A percentile compares a stretch with the other conserved stretches of the same genome.
phyloP scores from a whole-genome alignment of 495 filamentous ascomycete genomes.

The Neurospora sp. region DNA sequence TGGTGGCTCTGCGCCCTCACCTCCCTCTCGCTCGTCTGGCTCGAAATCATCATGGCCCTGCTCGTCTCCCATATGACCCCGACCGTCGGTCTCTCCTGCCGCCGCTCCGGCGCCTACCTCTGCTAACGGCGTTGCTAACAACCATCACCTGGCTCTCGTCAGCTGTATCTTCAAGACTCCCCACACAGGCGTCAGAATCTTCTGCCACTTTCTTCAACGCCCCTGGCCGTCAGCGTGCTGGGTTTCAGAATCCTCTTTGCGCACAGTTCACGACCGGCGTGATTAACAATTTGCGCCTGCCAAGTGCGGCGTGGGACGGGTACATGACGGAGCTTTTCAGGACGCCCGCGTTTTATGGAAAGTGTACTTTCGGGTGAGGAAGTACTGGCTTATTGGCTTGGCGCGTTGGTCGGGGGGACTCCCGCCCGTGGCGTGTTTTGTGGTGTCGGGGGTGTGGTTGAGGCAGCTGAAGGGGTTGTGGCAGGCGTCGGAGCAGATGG shows the following conservation, averaged over 20 bases:
- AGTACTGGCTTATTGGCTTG: slow-evolving; percentile 2
- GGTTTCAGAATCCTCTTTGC: not conserved
- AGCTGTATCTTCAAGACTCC: not conserved
- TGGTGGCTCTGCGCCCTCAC: slow-evolving; percentile 9
- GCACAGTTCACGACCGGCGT: slow-evolving; percentile 29
- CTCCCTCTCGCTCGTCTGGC: slow-evolving; percentile 23
- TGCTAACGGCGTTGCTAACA: slow-evolving; percentile 28
- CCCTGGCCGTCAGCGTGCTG: not conserved
- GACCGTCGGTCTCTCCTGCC: slow-evolving; percentile 40
- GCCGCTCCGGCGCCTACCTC: slow-evolving; percentile 38
- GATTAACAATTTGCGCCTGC: slow-evolving; percentile 11
- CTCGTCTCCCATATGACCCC: slow-evolving; percentile 34
- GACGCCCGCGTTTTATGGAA: slow-evolving; percentile 7
- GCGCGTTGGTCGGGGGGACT: not conserved
- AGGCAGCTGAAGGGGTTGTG: not conserved
- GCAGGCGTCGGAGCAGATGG: not conserved
- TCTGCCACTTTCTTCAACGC: slow-evolving; percentile 1
- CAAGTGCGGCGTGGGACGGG: slow-evolving; percentile 7
- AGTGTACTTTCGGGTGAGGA: slow-evolving; percentile 2
- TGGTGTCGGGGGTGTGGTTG: not conserved
- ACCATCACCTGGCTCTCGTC: slow-evolving; percentile 19
- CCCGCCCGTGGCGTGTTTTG: not conserved
- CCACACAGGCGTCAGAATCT: not conserved
- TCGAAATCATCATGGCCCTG: slow-evolving; percentile 27
- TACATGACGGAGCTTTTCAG: slow-evolving; percentile 21